Conservation (phyloP, 257 asterid genomes). For the Solanum rostratum region DNA sequence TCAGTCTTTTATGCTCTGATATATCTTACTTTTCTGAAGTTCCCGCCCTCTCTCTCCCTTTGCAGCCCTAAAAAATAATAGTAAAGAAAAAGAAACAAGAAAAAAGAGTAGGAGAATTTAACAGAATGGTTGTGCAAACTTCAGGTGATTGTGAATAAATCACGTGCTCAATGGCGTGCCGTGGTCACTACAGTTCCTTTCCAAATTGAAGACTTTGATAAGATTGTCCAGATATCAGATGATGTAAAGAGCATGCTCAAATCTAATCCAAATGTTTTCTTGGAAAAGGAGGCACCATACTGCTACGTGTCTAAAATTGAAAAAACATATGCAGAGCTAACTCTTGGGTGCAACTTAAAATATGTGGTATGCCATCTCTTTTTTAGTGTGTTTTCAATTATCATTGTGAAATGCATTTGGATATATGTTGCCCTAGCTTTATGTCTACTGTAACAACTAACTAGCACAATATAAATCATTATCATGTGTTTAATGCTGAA, state of each 20-base stretch:
- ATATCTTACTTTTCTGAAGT: background rate
- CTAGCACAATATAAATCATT: background rate
- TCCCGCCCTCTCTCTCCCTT: background rate
- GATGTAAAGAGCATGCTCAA: conserved; percentile 66
- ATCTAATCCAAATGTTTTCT: conserved; percentile 54
- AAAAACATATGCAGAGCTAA: conserved; percentile 60
- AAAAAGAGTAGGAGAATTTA: background rate
- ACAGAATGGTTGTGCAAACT: conserved; percentile 6
- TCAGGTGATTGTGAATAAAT: conserved; percentile 84
- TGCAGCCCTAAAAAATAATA: background rate
- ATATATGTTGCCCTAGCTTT: background rate
- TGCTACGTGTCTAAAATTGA: conserved; percentile 69
- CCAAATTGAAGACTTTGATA: conserved; percentile 51
- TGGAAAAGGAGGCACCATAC: conserved; percentile 82
- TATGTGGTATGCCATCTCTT: conserved; percentile 26
- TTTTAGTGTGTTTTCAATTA: background rate
- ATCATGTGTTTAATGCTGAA: background rate
- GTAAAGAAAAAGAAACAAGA: background rate
- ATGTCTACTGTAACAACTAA: background rate
- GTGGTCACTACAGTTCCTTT: conserved; percentile 45
- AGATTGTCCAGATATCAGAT: conserved; percentile 59
- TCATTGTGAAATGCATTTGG: background rate
- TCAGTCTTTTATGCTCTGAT: background rate
- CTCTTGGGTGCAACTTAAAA: conserved; percentile 82
- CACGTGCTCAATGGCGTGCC: conserved; percentile 73